A percentile compares a stretch with the other conserved stretches of the same genome.
Conservation (phyloP, 345 rosid genomes). For the thale cress (Arabidopsis thaliana) region TAIR10.1 NC_003076.8:17220501-17221000, state of each 20-base stretch:
- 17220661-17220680: not conserved
- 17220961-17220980: not conserved
- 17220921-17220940: not conserved
- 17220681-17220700: not conserved
- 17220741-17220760: not conserved
- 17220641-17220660: not conserved
- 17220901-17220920: not conserved
- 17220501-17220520: conserved; percentile 37
- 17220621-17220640: conserved; percentile 32
- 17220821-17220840: conserved; percentile 36
- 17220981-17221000: not conserved
- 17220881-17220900: not conserved
- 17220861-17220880: not conserved
- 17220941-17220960: conserved; percentile 17
- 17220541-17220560: not conserved
- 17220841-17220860: not conserved
- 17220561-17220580: conserved; percentile 13
- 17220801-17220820: conserved; percentile 30
- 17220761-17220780: not conserved
- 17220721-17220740: conserved; percentile 6
- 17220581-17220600: conserved; percentile 39
- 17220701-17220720: conserved; percentile 10
- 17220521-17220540: conserved; percentile 17
- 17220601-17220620: conserved; percentile 22
- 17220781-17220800: conserved; percentile 26